phyloP scores from a whole-genome alignment of 78 protist species.

The Dictyostelium intermedium region DNA sequence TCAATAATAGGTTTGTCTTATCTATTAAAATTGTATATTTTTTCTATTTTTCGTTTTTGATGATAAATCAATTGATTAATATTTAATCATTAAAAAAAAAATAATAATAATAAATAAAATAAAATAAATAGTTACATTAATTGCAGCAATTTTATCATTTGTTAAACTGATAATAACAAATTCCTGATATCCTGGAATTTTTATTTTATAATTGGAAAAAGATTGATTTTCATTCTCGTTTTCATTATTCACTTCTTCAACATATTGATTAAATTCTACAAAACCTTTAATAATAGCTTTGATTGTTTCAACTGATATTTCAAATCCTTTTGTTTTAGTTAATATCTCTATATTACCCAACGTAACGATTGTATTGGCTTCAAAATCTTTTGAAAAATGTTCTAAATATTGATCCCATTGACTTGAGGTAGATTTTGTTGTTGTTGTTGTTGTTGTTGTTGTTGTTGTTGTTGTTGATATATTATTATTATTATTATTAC shows the following conservation, averaged over 20 bases:
- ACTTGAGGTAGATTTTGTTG: not conserved
- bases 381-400: not conserved
- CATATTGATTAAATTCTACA: not conserved
- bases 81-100: too few species aligned
- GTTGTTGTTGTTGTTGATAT: not conserved
- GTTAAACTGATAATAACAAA: not conserved
- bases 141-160: not conserved
- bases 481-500: not conserved
- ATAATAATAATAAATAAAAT: not conserved
- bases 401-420: conserved; percentile 13
- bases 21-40: not conserved
- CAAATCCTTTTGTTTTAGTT: not conserved
- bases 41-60: not conserved
- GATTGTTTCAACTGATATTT: not conserved
- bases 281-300: not conserved
- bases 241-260: not conserved
- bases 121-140: not conserved
- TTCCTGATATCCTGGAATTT: not conserved
- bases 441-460: not conserved
- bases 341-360: not conserved
- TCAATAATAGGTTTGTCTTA: conserved; percentile 11
- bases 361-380: not conserved
- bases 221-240: not conserved
- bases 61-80: too few species aligned
- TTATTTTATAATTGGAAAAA: not conserved